phyloP scores from a whole-genome alignment of 805 yeast genomes.

The Kuraishia borneana region DNA sequence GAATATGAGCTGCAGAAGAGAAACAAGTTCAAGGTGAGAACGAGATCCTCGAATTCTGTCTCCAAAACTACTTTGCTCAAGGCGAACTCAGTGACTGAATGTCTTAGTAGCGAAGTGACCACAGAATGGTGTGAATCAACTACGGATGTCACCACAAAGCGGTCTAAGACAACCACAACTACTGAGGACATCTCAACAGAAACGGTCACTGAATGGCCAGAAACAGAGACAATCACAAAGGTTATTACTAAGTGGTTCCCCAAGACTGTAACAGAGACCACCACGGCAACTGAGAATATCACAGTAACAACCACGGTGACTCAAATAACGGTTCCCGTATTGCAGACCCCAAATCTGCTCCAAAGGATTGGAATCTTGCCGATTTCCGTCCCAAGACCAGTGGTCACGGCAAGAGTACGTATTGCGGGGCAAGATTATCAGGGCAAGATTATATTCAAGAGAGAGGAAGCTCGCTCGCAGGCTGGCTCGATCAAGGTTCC shows the following conservation, averaged over 20 bases:
- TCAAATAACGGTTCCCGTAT: background rate
- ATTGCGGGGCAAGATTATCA: background rate
- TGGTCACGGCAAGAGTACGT: background rate
- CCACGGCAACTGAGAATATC: background rate
- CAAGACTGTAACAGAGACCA: background rate
- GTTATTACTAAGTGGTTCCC: background rate
- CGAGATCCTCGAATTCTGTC: too few species aligned
- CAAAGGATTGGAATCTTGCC: background rate
- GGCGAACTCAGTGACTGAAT: too few species aligned
- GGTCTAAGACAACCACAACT: too few species aligned
- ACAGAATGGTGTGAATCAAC: too few species aligned
- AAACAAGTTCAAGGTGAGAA: too few species aligned
- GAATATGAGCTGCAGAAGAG: too few species aligned
- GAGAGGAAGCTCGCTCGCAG: too few species aligned
- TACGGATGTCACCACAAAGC: too few species aligned
- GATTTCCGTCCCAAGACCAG: background rate
- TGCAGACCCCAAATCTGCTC: background rate
- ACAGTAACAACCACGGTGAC: background rate
- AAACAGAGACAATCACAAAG: background rate
- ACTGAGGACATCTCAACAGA: slow-evolving; percentile 8
- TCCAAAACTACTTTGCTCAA: too few species aligned
- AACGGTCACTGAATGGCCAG: background rate
- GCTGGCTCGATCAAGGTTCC: too few species aligned
- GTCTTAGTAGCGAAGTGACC: too few species aligned
- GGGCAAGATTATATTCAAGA: too few species aligned